Evolutionary conservation across 2,329 filamentous ascomycete species (phyloP), one percentile per base, ranked within the genome.

Genomic region (Ascochyta koolunga): DNA sequence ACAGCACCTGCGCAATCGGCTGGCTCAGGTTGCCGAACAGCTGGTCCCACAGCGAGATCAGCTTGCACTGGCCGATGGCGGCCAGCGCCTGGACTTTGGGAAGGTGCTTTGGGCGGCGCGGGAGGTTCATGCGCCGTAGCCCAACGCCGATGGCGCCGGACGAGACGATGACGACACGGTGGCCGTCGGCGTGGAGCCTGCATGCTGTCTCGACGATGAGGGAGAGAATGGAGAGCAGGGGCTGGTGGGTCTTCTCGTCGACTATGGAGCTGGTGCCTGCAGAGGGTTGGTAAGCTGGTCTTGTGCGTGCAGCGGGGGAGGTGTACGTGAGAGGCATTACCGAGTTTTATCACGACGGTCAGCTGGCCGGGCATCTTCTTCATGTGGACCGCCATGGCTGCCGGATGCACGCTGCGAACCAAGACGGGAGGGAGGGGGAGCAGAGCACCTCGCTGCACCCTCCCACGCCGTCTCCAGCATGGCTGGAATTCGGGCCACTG

Each of bases 191-290:
- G 62, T 88, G 87, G 37, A 99, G 82, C 70, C 87, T 90, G 48
- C 93, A 89, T 13, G 91, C 92, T 18, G 95, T 98, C 78, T 98
- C 92, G 61, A 98, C 95, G 62, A 99, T 97, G 56, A 93, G 81
- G 56, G 90, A 93, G 51, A 99, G 81, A 64, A 92, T 96, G 4
- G 93, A 95, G 33, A 99, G 83, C 31, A 97, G 85, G 3, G 95
- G 95, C 71, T 97, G 91, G 77, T 96, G 95, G 19, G 91, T 96
- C 72, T 88, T 89, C 75, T 99, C 95, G 77, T 98, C 91, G 61
- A 99, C 93, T 65, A 99, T 98, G n/a, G 95, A 98, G 76, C 92
- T 97, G 40, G 95, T 98, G 67, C 95, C 95, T 99, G 65, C 10
- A 46, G 43, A 45, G 53, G 60, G 40, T 54, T 65, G 68, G 67